A percentile compares a stretch with the other conserved stretches of the same genome.
Conservation (phyloP, 305 asterid genomes). For the Fraxinus sp. region DNA sequence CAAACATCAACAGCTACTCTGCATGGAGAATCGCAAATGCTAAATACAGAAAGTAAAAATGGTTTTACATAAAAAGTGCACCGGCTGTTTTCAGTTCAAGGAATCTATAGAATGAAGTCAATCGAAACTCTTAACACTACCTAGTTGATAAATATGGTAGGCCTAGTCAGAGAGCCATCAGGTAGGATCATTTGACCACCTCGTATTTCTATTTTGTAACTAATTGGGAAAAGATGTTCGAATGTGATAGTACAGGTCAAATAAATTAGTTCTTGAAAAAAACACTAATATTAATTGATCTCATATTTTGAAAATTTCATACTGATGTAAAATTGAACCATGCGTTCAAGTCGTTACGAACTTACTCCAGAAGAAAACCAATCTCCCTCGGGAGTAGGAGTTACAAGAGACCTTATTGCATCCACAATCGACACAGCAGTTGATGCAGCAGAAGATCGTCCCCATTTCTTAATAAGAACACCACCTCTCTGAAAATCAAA, state of each 20-base stretch:
- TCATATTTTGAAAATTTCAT: background rate
- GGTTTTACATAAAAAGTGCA: background rate
- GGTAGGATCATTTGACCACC: background rate
- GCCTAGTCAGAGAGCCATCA: background rate
- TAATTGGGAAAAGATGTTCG: background rate
- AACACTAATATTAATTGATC: background rate
- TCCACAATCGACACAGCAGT: constrained; percentile 91
- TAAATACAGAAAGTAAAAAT: background rate
- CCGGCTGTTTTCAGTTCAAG: background rate
- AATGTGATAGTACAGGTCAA: background rate
- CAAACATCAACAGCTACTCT: background rate
- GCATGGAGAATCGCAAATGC: background rate
- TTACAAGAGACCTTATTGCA: constrained; percentile 85
- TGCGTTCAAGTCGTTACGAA: constrained; percentile 13
- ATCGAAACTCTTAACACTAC: background rate
- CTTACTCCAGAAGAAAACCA: constrained; percentile 97
- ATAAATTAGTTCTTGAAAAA: background rate
- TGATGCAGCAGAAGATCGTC: constrained; percentile 98
- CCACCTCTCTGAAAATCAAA: constrained; percentile 85
- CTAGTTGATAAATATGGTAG: background rate
- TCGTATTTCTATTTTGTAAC: background rate
- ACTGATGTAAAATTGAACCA: background rate
- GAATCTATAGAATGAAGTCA: background rate
- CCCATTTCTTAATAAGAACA: constrained; percentile 92
- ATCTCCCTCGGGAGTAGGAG: constrained; percentile 91